These are phyloP conservation scores for Hypsizygus ulmarius DNA, from an alignment of 1,284 basidiomycete species.

Conservation along the genomic window DNA sequence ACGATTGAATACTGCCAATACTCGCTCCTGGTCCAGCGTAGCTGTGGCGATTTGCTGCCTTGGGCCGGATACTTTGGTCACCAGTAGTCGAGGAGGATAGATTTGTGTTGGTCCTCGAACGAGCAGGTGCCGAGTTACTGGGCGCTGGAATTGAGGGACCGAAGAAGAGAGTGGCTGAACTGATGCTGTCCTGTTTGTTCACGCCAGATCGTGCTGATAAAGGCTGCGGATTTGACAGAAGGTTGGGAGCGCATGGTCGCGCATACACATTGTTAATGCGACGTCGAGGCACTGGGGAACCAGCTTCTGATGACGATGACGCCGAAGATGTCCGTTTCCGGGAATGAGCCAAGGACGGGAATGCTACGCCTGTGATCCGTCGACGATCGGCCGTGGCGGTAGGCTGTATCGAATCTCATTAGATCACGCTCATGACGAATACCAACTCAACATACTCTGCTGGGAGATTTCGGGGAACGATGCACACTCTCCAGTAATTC, in stretches of 20 bases:
- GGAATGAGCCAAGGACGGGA: conserved; percentile 30
- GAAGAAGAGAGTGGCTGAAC: conserved; percentile 70
- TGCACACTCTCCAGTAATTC: conserved; percentile 56
- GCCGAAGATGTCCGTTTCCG: conserved; percentile 31
- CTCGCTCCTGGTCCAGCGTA: conserved; percentile 46
- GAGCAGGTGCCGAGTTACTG: conserved; percentile 18
- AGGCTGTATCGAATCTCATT: conserved; percentile 17
- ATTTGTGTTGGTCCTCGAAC: conserved; percentile 33
- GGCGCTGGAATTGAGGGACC: conserved; percentile 54
- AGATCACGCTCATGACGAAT: conserved; percentile 6
- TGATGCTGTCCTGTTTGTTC: conserved; percentile 38
- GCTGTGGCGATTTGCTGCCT: conserved; percentile 54
- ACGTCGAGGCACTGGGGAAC: conserved; percentile 49
- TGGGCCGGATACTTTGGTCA: conserved; percentile 26
- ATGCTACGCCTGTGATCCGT: conserved; percentile 29
- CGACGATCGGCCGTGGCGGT: conserved; percentile 20
- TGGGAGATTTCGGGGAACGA: conserved; percentile 37
- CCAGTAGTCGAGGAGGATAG: conserved; percentile 26
- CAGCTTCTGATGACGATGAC: conserved; percentile 37
- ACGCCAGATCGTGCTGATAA: conserved; percentile 26
- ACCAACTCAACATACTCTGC: conserved; percentile 35
- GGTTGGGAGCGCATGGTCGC: conserved; percentile 23
- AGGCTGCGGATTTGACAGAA: conserved; percentile 14
- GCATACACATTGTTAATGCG: conserved; percentile 34
- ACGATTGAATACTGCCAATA: conserved; percentile 32